Evolutionary conservation across 1,284 basidiomycete genomes (phyloP).

Genomic region (Uromyces viciae-fabae): DNA sequence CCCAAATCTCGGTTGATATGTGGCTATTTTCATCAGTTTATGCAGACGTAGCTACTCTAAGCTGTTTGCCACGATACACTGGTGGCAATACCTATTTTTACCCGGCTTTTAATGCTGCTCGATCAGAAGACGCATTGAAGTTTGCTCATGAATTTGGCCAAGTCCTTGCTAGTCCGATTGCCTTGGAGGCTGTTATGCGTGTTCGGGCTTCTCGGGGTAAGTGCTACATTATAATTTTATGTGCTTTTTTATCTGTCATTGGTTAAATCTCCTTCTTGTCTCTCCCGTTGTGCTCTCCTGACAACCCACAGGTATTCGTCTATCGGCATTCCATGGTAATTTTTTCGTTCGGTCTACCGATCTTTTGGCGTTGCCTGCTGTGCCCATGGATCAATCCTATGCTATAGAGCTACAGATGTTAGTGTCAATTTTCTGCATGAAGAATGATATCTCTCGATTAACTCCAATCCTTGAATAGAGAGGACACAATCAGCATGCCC

Average conservation of each 20-base stretch:
- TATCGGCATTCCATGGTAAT: constrained; percentile 98
- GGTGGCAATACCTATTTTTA: constrained; percentile 98
- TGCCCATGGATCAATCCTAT: constrained; percentile 94
- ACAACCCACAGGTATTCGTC: constrained; percentile 81
- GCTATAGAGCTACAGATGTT: constrained; percentile 90
- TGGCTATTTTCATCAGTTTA: constrained; percentile 91
- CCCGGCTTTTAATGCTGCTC: constrained; percentile 91
- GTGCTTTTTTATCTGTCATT: neutral
- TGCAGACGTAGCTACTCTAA: constrained; percentile 89
- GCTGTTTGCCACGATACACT: constrained; percentile 94
- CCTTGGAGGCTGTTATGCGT: constrained; percentile 95
- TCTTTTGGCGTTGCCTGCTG: constrained; percentile 89
- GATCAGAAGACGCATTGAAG: constrained; percentile 92
- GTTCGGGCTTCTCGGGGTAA: constrained; percentile 85
- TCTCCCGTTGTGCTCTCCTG: constrained; percentile 19
- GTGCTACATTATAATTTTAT: constrained; percentile 40
- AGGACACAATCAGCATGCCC: constrained; percentile 86
- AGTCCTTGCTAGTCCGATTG: constrained; percentile 87
- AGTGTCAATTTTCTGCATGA: neutral
- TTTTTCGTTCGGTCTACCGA: constrained; percentile 99
- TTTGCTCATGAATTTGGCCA: constrained; percentile 96
- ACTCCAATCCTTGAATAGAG: constrained; percentile 53
- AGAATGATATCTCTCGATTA: neutral
- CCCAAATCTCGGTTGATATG: constrained; percentile 98
- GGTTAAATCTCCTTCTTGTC: neutral